phyloP scores from a whole-genome alignment of 192 early-diverging fungal genomes.

The Oehlia diaphana region DNA sequence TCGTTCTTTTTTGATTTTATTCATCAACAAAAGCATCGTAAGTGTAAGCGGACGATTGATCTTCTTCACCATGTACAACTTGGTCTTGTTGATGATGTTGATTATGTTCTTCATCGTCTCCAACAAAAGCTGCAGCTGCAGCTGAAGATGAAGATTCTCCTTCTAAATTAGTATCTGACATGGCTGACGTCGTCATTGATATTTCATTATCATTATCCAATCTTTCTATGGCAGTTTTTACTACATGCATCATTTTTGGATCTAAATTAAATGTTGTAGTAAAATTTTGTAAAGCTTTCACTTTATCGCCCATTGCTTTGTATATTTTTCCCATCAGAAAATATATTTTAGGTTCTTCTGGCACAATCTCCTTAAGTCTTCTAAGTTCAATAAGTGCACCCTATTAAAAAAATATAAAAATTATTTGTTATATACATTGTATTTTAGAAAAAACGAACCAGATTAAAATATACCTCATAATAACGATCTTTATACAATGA shows the following conservation, averaged over 20 bases:
- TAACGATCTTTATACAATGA: constrained; percentile 44
- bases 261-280: constrained; percentile 67
- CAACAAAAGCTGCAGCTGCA: background rate
- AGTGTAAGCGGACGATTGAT: background rate
- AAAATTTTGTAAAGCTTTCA: constrained; percentile 56
- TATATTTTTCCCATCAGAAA: constrained; percentile 63
- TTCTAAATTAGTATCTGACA: constrained; percentile 1
- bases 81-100: background rate
- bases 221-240: constrained; percentile 50
- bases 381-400: constrained; percentile 68
- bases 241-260: constrained; percentile 42
- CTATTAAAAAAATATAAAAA: constrained; percentile 42
- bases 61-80: background rate
- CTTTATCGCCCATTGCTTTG: constrained; percentile 48
- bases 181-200: constrained; percentile 8
- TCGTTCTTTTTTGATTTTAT: background rate
- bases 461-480: background rate
- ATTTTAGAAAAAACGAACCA: background rate
- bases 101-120: background rate
- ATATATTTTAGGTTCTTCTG: constrained; percentile 59
- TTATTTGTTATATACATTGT: too few species aligned
- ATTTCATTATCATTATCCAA: constrained; percentile 24
- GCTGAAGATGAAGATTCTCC: background rate
- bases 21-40: background rate
- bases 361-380: constrained; percentile 49